Conservation (phyloP, 1,284 basidiomycete genomes). For the Pseudozyma flocculosa region DNA sequence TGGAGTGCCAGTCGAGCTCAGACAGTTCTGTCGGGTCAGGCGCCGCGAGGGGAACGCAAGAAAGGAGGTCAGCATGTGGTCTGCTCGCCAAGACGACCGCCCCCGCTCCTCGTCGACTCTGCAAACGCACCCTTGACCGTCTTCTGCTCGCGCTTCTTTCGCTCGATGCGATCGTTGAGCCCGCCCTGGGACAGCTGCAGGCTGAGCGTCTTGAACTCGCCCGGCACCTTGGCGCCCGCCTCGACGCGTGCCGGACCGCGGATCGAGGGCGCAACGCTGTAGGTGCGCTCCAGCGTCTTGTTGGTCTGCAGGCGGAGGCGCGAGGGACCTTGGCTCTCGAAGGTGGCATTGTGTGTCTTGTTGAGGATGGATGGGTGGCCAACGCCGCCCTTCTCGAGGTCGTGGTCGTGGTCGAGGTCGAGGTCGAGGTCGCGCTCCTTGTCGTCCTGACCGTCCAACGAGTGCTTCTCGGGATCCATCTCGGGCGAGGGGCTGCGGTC, state of each 20-base stretch:
- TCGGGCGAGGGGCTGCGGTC: background rate
- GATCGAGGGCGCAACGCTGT: constrained; percentile 15
- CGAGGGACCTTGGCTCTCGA: too few species aligned
- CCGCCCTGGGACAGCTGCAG: constrained; percentile 46
- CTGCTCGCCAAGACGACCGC: too few species aligned
- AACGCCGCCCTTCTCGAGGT: too few species aligned
- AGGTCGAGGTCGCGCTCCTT: background rate
- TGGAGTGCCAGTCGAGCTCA: constrained; percentile 65
- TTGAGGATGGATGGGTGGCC: too few species aligned
- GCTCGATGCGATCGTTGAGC: constrained; percentile 12
- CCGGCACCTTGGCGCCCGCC: constrained; percentile 32
- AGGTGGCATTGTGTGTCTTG: too few species aligned
- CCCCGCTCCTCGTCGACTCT: too few species aligned
- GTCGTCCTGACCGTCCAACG: background rate
- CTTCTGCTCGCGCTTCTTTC: constrained; percentile 16
- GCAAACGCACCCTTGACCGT: constrained; percentile 15
- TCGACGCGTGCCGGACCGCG: constrained; percentile 15
- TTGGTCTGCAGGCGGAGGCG: background rate
- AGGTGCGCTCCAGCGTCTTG: constrained; percentile 13
- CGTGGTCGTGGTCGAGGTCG: background rate
- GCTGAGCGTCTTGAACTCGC: constrained; percentile 49
- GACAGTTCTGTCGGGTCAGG: constrained; percentile 9
- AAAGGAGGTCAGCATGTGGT: too few species aligned
- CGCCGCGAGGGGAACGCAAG: background rate
- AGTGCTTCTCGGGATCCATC: too few species aligned